A percentile compares a stretch with the other conserved stretches of the same genome.
Evolutionary conservation across 805 yeast genomes (phyloP).

Genomic region (Candida tallmaniae): DNA sequence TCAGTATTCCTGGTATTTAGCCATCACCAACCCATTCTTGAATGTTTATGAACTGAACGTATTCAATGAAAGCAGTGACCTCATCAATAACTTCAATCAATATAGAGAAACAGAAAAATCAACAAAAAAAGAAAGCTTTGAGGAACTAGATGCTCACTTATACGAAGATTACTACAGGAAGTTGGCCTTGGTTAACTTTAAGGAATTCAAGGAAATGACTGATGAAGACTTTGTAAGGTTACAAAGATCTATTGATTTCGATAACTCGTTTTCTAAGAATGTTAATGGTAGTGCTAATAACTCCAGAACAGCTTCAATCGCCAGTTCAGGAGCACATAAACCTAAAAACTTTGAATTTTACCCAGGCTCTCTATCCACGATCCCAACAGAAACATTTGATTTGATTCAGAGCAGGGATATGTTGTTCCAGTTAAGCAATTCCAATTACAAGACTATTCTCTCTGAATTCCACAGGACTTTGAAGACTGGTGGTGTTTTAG

Average conservation of each 20-base stretch:
- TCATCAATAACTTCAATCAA: constrained; percentile 13
- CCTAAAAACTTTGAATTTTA: constrained; percentile 31
- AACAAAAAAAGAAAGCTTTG: constrained; percentile 15
- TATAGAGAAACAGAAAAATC: constrained; percentile 13
- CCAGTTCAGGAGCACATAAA: constrained; percentile 14
- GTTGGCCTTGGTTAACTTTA: constrained; percentile 17
- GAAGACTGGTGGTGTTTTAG: constrained; percentile 31
- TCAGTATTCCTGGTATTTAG: constrained; percentile 35
- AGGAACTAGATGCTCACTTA: constrained; percentile 18
- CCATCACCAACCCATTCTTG: constrained; percentile 33
- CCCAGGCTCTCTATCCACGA: constrained; percentile 19
- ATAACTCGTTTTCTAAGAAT: background rate
- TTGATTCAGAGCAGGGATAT: constrained; percentile 35
- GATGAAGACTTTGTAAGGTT: constrained; percentile 9
- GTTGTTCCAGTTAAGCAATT: constrained; percentile 24
- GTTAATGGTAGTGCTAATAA: background rate
- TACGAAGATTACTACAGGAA: constrained; percentile 18
- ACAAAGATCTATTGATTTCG: constrained; percentile 6
- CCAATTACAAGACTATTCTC: constrained; percentile 22
- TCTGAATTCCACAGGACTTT: constrained; percentile 33
- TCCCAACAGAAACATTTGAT: constrained; percentile 28
- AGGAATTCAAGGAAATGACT: constrained; percentile 12
- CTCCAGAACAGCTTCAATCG: background rate
- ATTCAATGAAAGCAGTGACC: constrained; percentile 21
- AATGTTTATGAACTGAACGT: constrained; percentile 30